These are phyloP conservation scores for Vanilla planifolia DNA, from an alignment of 106 monocot species.

Conservation along the genomic window DNA sequence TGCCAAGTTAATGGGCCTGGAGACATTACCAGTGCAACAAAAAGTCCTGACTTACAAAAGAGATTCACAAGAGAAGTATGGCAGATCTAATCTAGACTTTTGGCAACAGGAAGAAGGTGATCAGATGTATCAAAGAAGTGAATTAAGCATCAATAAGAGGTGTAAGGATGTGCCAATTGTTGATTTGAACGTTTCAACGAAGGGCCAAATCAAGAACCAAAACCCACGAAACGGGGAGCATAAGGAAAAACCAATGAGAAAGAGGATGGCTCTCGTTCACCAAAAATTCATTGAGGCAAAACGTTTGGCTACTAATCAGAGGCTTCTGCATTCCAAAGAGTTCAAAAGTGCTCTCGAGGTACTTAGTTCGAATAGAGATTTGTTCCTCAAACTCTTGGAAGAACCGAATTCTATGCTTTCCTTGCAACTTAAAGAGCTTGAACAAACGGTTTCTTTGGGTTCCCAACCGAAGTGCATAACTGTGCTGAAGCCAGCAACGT, in stretches of 20 bases:
- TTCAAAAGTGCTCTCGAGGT: conserved; percentile 88
- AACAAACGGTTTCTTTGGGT: conserved; percentile 5
- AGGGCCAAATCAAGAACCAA: conserved; percentile 11
- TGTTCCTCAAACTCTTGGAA: conserved; percentile 85
- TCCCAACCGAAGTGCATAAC: conserved; percentile 43
- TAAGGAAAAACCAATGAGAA: conserved; percentile 29
- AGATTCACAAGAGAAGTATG: conserved; percentile 4
- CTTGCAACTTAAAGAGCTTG: conserved; percentile 28
- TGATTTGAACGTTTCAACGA: conserved; percentile 19
- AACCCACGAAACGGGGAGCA: conserved; percentile 9
- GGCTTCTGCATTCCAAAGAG: conserved; percentile 73
- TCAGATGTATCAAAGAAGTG: not conserved
- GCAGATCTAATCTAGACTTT: conserved; percentile 4
- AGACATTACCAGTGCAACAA: conserved; percentile 32
- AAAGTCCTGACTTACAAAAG: conserved; percentile 9
- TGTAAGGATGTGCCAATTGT: conserved; percentile 54
- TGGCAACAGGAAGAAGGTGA: conserved; percentile 10
- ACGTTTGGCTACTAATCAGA: conserved; percentile 57
- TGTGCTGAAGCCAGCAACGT: conserved; percentile 45
- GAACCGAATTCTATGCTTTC: conserved; percentile 79
- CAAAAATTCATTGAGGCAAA: conserved; percentile 92
- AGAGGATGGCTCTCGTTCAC: conserved; percentile 75
- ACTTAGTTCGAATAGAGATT: conserved; percentile 90
- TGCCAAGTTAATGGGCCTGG: conserved; percentile 94
- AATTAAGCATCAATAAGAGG: conserved; percentile 4